These are phyloP conservation scores for Austroboletus niveus DNA, from an alignment of 1,284 basidiomycete species.

Conservation along the genomic window DNA sequence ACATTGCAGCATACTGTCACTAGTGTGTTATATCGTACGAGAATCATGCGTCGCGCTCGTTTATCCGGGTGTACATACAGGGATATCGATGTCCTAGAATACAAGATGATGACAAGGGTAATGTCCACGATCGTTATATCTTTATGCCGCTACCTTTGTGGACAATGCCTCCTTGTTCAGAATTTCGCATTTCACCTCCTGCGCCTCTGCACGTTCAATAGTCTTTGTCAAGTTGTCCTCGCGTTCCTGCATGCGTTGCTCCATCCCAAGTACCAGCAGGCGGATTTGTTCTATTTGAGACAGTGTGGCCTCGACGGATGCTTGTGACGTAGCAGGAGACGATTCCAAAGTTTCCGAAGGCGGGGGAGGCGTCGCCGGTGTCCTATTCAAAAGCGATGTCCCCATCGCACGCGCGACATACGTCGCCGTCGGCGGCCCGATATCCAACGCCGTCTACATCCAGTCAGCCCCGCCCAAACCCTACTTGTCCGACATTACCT, in stretches of 20 bases:
- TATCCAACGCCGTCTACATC: slow-evolving; percentile 48
- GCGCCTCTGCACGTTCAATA: slow-evolving; percentile 59
- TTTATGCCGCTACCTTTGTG: slow-evolving; percentile 14
- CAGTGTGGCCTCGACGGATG: slow-evolving; percentile 33
- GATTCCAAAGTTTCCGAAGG: slow-evolving; percentile 16
- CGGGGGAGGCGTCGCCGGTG: slow-evolving; percentile 10
- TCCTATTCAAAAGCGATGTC: slow-evolving; percentile 21
- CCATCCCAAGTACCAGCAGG: slow-evolving; percentile 72
- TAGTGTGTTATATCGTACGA: slow-evolving; percentile 19
- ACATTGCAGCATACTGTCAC: slow-evolving; percentile 28
- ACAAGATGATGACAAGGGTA: slow-evolving; percentile 16
- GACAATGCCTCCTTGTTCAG: slow-evolving; percentile 24
- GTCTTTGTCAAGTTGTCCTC: slow-evolving; percentile 62
- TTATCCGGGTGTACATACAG: slow-evolving; percentile 4
- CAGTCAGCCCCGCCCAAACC: background rate
- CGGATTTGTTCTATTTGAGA: slow-evolving; percentile 70
- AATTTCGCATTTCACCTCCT: slow-evolving; percentile 41
- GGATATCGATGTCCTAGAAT: slow-evolving; percentile 23
- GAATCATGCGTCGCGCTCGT: background rate
- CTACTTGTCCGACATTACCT: slow-evolving; percentile 38
- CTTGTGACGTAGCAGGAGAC: slow-evolving; percentile 15
- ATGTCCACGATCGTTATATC: background rate
- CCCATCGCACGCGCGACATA: slow-evolving; percentile 29
- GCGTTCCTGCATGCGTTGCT: slow-evolving; percentile 62
- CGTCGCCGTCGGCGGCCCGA: slow-evolving; percentile 38